Percentiles rank a stretch among this genome's conserved stretches.
phyloP scores from a whole-genome alignment of 2,329 filamentous ascomycete genomes.

The Tolypocladium sp. region DNA sequence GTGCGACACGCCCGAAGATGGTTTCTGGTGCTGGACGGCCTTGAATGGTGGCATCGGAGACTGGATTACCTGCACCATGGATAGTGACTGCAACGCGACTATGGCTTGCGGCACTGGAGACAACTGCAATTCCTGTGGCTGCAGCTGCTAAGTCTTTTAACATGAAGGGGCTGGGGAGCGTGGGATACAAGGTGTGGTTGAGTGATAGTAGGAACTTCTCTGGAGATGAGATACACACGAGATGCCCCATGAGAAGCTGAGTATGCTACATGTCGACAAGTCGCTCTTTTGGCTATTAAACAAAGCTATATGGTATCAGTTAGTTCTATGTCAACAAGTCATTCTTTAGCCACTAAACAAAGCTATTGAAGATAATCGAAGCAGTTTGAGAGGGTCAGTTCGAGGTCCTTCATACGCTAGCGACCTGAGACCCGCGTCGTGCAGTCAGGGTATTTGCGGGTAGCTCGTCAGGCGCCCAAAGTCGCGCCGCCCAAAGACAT shows the following conservation, averaged over 20 bases:
- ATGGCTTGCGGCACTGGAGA: neutral
- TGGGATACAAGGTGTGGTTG: neutral
- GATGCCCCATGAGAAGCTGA: neutral
- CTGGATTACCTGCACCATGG: neutral
- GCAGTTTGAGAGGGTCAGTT: neutral
- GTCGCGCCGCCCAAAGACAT: no score
- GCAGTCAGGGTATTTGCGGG: neutral
- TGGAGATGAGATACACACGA: neutral
- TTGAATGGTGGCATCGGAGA: neutral
- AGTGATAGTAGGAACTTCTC: no score
- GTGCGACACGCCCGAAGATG: neutral
- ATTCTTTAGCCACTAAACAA: neutral
- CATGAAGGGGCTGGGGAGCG: neutral
- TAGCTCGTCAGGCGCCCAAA: no score
- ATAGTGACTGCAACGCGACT: neutral
- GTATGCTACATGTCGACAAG: neutral
- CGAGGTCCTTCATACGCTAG: no score
- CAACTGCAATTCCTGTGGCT: neutral
- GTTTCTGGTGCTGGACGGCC: neutral
- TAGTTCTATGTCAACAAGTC: neutral
- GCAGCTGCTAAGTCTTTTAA: neutral
- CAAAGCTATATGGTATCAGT: neutral
- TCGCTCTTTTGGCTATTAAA: neutral
- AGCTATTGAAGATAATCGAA: no score
- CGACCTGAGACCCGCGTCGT: no score